These are phyloP conservation scores for Monosporozyma solicola DNA, from an alignment of 805 yeast species.

Conservation along the genomic window DNA sequence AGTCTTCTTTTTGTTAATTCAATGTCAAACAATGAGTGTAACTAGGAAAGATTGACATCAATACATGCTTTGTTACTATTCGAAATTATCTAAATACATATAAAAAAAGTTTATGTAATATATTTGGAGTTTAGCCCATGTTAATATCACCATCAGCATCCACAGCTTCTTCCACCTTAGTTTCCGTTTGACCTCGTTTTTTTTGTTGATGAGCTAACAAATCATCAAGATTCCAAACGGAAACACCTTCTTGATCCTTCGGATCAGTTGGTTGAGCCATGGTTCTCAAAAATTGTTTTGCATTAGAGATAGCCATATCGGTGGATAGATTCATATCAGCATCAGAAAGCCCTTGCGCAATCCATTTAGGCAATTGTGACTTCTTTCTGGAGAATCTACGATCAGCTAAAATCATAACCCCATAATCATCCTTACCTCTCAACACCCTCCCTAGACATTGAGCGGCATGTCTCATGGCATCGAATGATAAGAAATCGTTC, in stretches of 20 bases:
- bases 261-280: conserved; percentile 91
- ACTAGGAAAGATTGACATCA: too few relatives aligned
- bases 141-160: conserved; percentile 21
- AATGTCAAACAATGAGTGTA: too few relatives aligned
- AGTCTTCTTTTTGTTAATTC: too few relatives aligned
- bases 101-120: neutral
- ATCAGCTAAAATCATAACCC: conserved; percentile 97
- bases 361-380: conserved; percentile 92
- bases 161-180: neutral
- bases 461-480: conserved; percentile 99
- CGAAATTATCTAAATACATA: too few relatives aligned
- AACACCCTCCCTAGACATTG: conserved; percentile 96
- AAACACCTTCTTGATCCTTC: conserved; percentile 85
- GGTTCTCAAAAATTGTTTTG: conserved; percentile 82
- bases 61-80: too few relatives aligned
- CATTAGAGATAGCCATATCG: conserved; percentile 94
- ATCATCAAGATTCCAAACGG: conserved; percentile 82
- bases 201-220: conserved; percentile 43
- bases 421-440: conserved; percentile 97
- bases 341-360: conserved; percentile 83
- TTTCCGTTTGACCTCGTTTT: conserved; percentile 1
- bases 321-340: conserved; percentile 89
- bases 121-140: conserved; percentile 6
- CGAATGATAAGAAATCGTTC: conserved; percentile 91
- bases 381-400: conserved; percentile 82